Percentiles rank a stretch among this genome's conserved stretches.
These are phyloP conservation scores for Ilyonectria destructans DNA, from an alignment of 2,329 filamentous ascomycete species.

Conservation along the genomic window DNA sequence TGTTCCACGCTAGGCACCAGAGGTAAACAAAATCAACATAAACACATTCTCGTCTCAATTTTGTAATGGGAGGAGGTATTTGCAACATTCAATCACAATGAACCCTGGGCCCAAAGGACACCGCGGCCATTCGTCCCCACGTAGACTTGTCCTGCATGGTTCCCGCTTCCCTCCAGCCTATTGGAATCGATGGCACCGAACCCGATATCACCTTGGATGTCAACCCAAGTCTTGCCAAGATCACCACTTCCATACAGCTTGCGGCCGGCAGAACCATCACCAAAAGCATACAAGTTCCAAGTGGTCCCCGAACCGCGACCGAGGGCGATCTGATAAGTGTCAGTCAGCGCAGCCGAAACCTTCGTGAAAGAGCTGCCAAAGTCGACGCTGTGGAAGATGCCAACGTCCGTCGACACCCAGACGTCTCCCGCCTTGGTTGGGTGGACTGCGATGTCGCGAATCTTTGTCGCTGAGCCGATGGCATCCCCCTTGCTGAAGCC, in stretches of 20 bases:
- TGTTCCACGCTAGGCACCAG: too few relatives aligned
- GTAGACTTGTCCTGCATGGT: conserved; percentile 63
- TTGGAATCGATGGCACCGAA: conserved; percentile 62
- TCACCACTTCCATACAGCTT: conserved; percentile 64
- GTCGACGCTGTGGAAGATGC: conserved; percentile 69
- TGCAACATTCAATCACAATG: too few relatives aligned
- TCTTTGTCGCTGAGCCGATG: conserved; percentile 58
- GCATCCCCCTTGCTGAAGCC: conserved; percentile 61
- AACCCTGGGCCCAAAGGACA: conserved; percentile 53
- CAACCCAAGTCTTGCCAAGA: conserved; percentile 60
- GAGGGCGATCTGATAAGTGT: conserved; percentile 61
- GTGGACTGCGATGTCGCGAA: conserved; percentile 72
- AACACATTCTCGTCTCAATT: too few relatives aligned
- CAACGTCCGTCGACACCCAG: conserved; percentile 69
- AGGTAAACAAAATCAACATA: too few relatives aligned
- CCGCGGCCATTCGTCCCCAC: conserved; percentile 67
- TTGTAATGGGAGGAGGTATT: too few relatives aligned
- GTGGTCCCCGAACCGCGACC: conserved; percentile 57
- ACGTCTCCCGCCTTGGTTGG: conserved; percentile 74
- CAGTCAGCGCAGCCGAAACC: conserved; percentile 54
- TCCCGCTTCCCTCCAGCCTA: conserved; percentile 62
- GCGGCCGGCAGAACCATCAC: conserved; percentile 59
- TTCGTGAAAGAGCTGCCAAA: conserved; percentile 65
- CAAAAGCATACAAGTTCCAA: conserved; percentile 67
- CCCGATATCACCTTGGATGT: conserved; percentile 62